Conservation (phyloP, 306 rosid species). For the Gillenia trifoliata region DNA sequence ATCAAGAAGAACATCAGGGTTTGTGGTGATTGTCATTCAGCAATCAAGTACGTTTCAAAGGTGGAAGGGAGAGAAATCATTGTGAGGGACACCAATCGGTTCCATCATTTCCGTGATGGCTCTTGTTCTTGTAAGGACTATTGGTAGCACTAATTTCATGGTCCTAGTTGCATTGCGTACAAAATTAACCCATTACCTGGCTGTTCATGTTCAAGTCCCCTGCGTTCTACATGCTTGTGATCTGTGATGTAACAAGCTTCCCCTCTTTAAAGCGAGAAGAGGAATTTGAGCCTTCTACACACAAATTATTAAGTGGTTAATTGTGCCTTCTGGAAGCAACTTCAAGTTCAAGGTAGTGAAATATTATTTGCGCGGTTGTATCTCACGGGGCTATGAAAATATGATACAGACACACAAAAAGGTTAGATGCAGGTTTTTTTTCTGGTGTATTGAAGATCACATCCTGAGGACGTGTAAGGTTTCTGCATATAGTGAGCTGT, state of each 20-base stretch:
- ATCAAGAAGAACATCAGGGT: conserved; percentile 34
- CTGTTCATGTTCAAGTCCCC: not conserved
- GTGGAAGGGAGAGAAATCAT: conserved; percentile 31
- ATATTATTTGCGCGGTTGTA: not conserved
- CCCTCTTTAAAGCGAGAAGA: not conserved
- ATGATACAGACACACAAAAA: not conserved
- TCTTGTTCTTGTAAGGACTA: conserved; percentile 35
- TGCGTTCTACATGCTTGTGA: not conserved
- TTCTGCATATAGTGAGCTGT: not conserved
- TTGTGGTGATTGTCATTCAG: conserved; percentile 34
- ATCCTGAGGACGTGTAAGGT: not conserved
- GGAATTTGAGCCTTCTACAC: not conserved
- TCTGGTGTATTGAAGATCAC: not conserved
- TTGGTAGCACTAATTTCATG: conserved; percentile 12
- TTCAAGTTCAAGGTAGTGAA: not conserved
- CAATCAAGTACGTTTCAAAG: conserved; percentile 30
- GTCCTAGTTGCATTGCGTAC: not conserved
- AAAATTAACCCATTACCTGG: not conserved
- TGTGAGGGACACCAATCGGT: conserved; percentile 32
- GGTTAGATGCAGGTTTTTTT: not conserved
- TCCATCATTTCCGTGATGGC: conserved; percentile 30
- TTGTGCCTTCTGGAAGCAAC: not conserved
- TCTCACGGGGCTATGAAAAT: not conserved
- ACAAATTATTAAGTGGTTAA: not conserved
- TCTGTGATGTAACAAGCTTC: not conserved